Evolutionary conservation across 2,329 filamentous ascomycete species (phyloP).

Genomic region (Cladosporium cucumerinum): DNA sequence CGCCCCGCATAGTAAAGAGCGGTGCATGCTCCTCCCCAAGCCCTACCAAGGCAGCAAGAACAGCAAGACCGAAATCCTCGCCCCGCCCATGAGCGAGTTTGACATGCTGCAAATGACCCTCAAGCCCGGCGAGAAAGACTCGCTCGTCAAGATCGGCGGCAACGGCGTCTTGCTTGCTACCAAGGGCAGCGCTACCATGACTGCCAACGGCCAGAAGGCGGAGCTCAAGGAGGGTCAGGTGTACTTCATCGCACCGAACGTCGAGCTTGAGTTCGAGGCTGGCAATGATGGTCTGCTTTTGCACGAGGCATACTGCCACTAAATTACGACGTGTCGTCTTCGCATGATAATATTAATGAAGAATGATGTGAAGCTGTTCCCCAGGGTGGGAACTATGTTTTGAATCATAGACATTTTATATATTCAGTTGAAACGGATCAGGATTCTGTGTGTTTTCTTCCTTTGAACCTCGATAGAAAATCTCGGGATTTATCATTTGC

Average conservation of each 20-base stretch:
- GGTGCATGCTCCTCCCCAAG: slow-evolving; percentile 54
- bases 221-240: slow-evolving; percentile 60
- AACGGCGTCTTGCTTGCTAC: slow-evolving; percentile 64
- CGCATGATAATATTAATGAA: background rate
- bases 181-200: slow-evolving; percentile 56
- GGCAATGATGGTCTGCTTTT: slow-evolving; percentile 38
- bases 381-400: background rate
- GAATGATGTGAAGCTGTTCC: background rate
- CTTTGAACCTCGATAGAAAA: background rate
- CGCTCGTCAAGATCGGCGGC: slow-evolving; percentile 53
- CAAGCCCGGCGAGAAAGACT: slow-evolving; percentile 57
- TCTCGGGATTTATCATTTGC: background rate
- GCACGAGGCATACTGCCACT: slow-evolving; percentile 49
- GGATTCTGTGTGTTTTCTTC: too few species aligned
- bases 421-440: background rate
- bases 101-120: slow-evolving; percentile 62
- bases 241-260: slow-evolving; percentile 63
- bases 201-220: slow-evolving; percentile 51
- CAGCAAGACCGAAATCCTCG: slow-evolving; percentile 62
- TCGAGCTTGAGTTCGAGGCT: slow-evolving; percentile 47
- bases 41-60: slow-evolving; percentile 40
- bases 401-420: background rate
- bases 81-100: slow-evolving; percentile 69
- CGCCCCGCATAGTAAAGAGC: slow-evolving; percentile 55
- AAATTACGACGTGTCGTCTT: slow-evolving; percentile 14